phyloP scores from a whole-genome alignment of 1,284 basidiomycete species.

The Trichosporon ovoides region DNA sequence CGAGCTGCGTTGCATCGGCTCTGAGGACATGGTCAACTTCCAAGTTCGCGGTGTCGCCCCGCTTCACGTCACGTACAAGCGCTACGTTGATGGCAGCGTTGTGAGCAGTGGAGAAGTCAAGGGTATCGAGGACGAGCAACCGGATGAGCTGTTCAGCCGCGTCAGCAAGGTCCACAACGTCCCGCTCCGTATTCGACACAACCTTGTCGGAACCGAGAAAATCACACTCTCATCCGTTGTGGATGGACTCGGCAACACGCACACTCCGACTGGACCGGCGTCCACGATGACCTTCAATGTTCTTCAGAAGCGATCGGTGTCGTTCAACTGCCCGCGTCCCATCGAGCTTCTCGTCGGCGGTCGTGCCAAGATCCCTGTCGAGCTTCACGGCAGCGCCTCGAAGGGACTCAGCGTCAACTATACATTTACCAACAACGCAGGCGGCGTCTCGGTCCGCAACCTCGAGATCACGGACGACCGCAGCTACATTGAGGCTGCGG shows the following conservation, averaged over 20 bases:
- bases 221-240: conserved; percentile 38
- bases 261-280: conserved; percentile 28
- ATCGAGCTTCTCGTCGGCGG: conserved; percentile 61
- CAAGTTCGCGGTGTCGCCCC: conserved; percentile 72
- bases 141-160: conserved; percentile 28
- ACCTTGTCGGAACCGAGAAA: conserved; percentile 49
- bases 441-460: background rate
- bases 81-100: conserved; percentile 49
- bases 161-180: conserved; percentile 39
- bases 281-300: conserved; percentile 62
- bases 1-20: conserved; percentile 63
- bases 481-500: conserved; percentile 56
- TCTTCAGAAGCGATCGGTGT: conserved; percentile 66
- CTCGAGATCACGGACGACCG: conserved; percentile 54
- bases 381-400: conserved; percentile 21
- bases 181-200: conserved; percentile 36
- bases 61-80: conserved; percentile 69
- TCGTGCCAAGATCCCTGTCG: conserved; percentile 28
- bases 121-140: conserved; percentile 62
- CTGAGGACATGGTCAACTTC: conserved; percentile 60
- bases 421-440: conserved; percentile 21
- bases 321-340: conserved; percentile 68
- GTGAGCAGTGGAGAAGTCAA: conserved; percentile 67
- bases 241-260: conserved; percentile 53
- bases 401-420: conserved; percentile 25